Evolutionary conservation across 2,329 filamentous ascomycete species (phyloP).

Genomic region (Neonectria faginata): DNA sequence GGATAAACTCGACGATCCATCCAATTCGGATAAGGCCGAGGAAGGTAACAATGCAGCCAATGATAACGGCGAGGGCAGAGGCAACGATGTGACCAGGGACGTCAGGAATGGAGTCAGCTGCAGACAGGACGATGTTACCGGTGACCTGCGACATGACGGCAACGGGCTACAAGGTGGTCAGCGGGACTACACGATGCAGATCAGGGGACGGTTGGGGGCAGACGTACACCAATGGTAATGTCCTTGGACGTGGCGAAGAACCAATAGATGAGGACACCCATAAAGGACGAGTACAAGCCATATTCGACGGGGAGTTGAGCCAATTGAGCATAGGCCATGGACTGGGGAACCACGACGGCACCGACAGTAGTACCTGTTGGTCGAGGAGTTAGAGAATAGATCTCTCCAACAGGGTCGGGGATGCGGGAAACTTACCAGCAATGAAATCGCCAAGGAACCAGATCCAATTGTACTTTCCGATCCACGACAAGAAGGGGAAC

Average conservation of each 20-base stretch:
- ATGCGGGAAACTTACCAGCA: constrained; percentile 51
- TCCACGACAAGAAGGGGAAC: constrained; percentile 64
- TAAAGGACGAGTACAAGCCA: constrained; percentile 81
- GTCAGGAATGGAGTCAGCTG: constrained; percentile 53
- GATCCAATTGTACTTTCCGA: constrained; percentile 61
- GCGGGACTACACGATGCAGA: neutral
- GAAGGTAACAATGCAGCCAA: constrained; percentile 61
- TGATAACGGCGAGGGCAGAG: constrained; percentile 60
- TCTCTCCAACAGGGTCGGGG: neutral
- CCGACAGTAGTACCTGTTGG: constrained; percentile 58
- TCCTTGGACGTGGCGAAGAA: constrained; percentile 95
- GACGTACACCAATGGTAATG: constrained; percentile 84
- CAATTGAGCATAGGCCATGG: constrained; percentile 65
- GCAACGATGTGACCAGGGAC: constrained; percentile 58
- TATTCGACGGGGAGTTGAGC: constrained; percentile 62
- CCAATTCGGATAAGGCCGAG: constrained; percentile 63
- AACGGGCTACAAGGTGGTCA: constrained; percentile 58
- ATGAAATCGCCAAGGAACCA: constrained; percentile 62
- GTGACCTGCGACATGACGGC: constrained; percentile 66
- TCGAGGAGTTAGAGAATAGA: constrained; percentile 40
- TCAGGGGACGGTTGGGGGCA: constrained; percentile 9
- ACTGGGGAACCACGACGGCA: constrained; percentile 66
- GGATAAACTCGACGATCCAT: constrained; percentile 67
- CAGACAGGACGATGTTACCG: constrained; percentile 59
- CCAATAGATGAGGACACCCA: constrained; percentile 96